These are phyloP conservation scores for Fusarium irregulare DNA, from an alignment of 2,329 filamentous ascomycete genomes.

Conservation along the genomic window DNA sequence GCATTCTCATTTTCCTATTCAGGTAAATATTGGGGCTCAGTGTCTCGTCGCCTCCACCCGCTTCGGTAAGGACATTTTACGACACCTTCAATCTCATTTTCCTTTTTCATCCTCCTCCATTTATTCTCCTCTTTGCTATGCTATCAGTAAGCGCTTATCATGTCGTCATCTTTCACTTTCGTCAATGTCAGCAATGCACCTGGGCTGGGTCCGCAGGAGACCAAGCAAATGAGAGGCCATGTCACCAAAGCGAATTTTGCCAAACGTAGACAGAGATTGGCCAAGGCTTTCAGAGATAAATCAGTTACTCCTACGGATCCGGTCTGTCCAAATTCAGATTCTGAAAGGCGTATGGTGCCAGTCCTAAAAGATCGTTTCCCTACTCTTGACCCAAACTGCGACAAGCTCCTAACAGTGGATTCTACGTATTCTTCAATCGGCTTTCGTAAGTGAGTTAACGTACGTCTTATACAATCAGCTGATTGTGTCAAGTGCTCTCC, in stretches of 20 bases:
- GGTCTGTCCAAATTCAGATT: too few relatives aligned
- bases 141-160: accelerated
- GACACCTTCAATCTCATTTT: not conserved
- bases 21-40: not conserved
- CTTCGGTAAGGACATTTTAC: not conserved
- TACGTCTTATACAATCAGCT: not conserved
- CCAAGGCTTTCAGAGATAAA: not conserved
- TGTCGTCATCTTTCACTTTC: conserved; percentile 5
- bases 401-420: not conserved
- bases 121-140: too few relatives aligned
- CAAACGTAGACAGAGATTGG: conserved; percentile 15
- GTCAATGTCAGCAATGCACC: conserved; percentile 18
- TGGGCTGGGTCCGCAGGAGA: conserved; percentile 7
- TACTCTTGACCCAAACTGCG: not conserved
- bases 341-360: not conserved
- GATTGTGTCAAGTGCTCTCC: not conserved
- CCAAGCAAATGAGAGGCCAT: conserved; percentile 17
- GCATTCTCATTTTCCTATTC: conserved; percentile 30
- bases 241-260: conserved; percentile 20
- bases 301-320: too few relatives aligned
- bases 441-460: not conserved
- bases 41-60: not conserved
- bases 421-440: not conserved
- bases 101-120: not conserved
- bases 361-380: too few relatives aligned